Evolutionary conservation across 2,329 filamentous ascomycete species (phyloP).

Genomic region (Golovinomyces cichoracearum): DNA sequence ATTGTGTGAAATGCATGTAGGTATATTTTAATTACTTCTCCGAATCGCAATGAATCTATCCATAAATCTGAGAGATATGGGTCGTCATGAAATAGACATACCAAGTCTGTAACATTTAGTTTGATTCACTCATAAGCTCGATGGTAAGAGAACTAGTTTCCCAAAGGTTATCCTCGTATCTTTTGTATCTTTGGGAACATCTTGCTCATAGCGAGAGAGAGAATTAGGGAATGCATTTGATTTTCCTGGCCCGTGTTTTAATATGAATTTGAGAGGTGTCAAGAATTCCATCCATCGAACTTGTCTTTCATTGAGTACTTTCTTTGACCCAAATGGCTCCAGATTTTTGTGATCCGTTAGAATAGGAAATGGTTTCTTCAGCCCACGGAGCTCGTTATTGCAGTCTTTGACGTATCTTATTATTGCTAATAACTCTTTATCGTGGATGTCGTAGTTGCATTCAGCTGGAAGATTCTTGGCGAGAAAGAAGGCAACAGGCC

Average conservation of each 20-base stretch:
- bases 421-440: neutral
- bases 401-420: neutral
- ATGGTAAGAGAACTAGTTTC: neutral
- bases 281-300: neutral
- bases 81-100: neutral
- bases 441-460: neutral
- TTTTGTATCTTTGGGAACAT: neutral
- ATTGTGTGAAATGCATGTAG: neutral
- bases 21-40: neutral
- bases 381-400: neutral
- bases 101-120: neutral
- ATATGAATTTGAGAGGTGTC: neutral
- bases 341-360: constrained; percentile 1
- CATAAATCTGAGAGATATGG: neutral
- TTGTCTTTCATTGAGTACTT: neutral
- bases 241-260: neutral
- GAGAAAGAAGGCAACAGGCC: neutral
- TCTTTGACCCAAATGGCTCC: neutral
- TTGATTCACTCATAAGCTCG: neutral
- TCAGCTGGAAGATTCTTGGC: neutral
- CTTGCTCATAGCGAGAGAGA: neutral
- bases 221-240: neutral
- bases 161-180: neutral
- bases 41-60: neutral
- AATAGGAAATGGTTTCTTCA: neutral